phyloP scores from a whole-genome alignment of 2,329 filamentous ascomycete species.

The Macroventuria anomochaeta region DNA sequence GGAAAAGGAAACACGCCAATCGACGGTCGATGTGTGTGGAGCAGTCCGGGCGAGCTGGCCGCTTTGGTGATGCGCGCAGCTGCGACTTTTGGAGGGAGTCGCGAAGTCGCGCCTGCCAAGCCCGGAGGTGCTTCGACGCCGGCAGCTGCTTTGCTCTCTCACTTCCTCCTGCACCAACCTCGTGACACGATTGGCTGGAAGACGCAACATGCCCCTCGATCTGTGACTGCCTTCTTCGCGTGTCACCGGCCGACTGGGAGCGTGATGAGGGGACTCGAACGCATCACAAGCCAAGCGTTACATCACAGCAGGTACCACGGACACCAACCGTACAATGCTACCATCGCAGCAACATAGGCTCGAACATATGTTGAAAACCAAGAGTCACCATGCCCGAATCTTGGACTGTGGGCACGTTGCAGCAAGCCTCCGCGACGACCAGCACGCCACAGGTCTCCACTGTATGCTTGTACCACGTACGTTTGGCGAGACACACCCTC shows the following conservation, averaged over 20 bases:
- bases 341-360: background rate
- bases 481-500: background rate
- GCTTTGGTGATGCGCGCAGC: slow-evolving; percentile 9
- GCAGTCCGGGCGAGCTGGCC: background rate
- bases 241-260: no score
- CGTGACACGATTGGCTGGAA: background rate
- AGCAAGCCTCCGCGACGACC: background rate
- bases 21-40: background rate
- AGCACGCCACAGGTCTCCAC: no score
- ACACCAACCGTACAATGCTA: background rate
- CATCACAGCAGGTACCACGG: background rate
- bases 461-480: no score
- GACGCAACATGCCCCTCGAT: no score
- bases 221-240: no score
- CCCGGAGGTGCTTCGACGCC: slow-evolving; percentile 5
- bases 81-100: slow-evolving; percentile 11
- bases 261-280: background rate
- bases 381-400: no score
- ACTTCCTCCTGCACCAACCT: background rate
- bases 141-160: slow-evolving; percentile 1
- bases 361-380: background rate
- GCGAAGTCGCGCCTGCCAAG: slow-evolving; percentile 20
- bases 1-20: background rate
- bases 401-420: no score
- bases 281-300: background rate